Base-by-base conservation (phyloP, 2,329 filamentous ascomycete genomes). In the Microdochium nivale region DNA sequence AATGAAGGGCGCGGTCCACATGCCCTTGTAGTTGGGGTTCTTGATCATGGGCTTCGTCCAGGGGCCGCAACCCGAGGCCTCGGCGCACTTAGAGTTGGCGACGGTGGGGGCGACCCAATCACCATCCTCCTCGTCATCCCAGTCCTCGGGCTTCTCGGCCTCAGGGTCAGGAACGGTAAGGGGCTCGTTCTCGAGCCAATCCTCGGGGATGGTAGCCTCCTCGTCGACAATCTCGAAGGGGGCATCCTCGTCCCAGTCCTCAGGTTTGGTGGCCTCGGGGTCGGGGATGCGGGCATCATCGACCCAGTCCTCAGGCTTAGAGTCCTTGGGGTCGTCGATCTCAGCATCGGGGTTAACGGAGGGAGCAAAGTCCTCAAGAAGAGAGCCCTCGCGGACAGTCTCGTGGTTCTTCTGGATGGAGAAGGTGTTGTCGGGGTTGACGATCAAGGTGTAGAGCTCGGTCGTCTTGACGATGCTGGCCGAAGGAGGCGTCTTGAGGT, bases 71-170 rank as follows among this genome's bases (percentile, higher is more conserved):
- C 94, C 94, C 75, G 92, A 91, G 59, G 78, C 88, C 53, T 97
- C 92, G 58, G 85, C 83, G 68, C 94, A 97, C 83, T 96, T 96
- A 72, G 92, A 88, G 84, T 99, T 97, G 69, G 90, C 81, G 51
- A 99, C 83, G 51, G 85, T 90, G 53, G 92, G 94, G 50, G 91
- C 76, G 60, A 95, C 72, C 90, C 91, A 99, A 78, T 99, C 94
- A 71, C 94, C 94, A 70, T 99, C 94, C 77, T 99, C 94, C 78
- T 99, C 94, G 54, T 99, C 92, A 75, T 96, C 92, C 94, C 94
- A 99, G 70, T 97, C 94, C 75, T 96, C 91, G 56, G 94, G 94
- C 86, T 97, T 99, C 77, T 88, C 79, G 49, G 92, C 90, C 76
- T 96, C 90, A 52, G 94, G 94, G 76, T 99, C 94, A 53, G 91